Conservation (phyloP, 1,284 basidiomycete genomes). For the Coniophora puteana region DNA sequence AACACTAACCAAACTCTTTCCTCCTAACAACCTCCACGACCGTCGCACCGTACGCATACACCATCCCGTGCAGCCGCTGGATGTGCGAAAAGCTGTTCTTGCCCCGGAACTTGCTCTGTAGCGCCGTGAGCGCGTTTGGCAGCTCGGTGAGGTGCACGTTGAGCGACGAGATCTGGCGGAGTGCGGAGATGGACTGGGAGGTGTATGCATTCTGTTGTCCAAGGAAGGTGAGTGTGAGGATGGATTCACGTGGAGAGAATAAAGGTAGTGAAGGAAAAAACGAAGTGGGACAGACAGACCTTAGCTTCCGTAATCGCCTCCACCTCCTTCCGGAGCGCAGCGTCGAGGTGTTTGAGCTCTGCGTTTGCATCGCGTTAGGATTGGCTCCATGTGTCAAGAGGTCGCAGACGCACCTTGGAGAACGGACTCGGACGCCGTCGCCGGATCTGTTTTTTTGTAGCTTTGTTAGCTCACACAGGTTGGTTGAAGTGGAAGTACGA, state of each 20-base stretch:
- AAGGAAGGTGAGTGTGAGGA: constrained; percentile 20
- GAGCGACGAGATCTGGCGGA: constrained; percentile 70
- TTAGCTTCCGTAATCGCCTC: constrained; percentile 55
- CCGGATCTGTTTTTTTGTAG: constrained; percentile 34
- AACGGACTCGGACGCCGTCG: constrained; percentile 45
- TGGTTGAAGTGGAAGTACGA: too few species aligned
- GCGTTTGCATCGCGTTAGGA: constrained; percentile 4
- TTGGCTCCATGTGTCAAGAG: not conserved
- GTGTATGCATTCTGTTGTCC: constrained; percentile 84
- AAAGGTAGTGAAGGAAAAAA: too few species aligned
- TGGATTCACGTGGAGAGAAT: constrained; percentile 7
- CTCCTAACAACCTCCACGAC: constrained; percentile 88
- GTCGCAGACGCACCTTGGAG: constrained; percentile 47
- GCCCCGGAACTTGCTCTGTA: constrained; percentile 67
- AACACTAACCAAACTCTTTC: constrained; percentile 74
- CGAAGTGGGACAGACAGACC: too few species aligned
- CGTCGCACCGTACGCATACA: constrained; percentile 92
- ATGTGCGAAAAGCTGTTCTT: constrained; percentile 91
- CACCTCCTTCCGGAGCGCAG: constrained; percentile 55
- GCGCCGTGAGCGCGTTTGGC: constrained; percentile 52
- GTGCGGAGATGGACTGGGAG: constrained; percentile 58
- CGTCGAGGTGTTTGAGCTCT: constrained; percentile 67
- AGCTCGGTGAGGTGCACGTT: constrained; percentile 76
- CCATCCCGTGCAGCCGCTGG: constrained; percentile 82
- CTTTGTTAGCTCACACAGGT: not conserved